Base-by-base conservation (phyloP, 2,329 filamentous ascomycete species). In the Samsoniella hepiali region DNA sequence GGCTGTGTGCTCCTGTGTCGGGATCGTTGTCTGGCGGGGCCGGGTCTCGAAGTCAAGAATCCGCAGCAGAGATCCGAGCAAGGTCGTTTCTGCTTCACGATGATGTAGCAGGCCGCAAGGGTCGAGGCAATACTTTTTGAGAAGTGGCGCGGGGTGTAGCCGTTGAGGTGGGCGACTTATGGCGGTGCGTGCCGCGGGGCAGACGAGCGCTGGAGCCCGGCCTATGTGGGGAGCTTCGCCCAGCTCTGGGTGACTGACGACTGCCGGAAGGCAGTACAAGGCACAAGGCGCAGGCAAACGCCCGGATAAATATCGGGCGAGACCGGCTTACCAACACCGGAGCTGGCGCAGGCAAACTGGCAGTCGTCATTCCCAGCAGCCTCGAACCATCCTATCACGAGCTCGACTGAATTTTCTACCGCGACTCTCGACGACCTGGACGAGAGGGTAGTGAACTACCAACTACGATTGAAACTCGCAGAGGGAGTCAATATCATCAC, bases 111-210 rank as follows among this genome's bases (percentile, higher is more conserved):
- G 15, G 27, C 8, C 58, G 49, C 47, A 36, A 34, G 22, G 49
- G 29, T 36, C 38, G 29, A 53, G 50, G 57, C 27, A 32, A 50
- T 58, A 38, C 56, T 32, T 22, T 59, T 59, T 11, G 34, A 59
- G 32, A 22, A 42, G 56, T 38, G 32, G 34, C 57, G 45, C 53
- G 47, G 58, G 58, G 49, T 42, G 38, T 42, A 11, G 42, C 36
- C 27, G 27, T 54, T 17, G 29, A 27, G 36, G 45, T 29, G 34
- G 36, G 47, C 47, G 15, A 60, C 47, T 40, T 7, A 34, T 7
- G 36, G 38, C 40, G 50, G 59, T 55, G 51, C 50, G 40, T 56
- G 59, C 59, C 59, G 59, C 59, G 59, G 59, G 59, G 59, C 59
- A 62, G 50, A 31, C 38, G 40, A 55, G 42, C n/a, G 50, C 29